phyloP scores from a whole-genome alignment of 352 stramenopile genomes.

The Globisporangium orthogonon region DNA sequence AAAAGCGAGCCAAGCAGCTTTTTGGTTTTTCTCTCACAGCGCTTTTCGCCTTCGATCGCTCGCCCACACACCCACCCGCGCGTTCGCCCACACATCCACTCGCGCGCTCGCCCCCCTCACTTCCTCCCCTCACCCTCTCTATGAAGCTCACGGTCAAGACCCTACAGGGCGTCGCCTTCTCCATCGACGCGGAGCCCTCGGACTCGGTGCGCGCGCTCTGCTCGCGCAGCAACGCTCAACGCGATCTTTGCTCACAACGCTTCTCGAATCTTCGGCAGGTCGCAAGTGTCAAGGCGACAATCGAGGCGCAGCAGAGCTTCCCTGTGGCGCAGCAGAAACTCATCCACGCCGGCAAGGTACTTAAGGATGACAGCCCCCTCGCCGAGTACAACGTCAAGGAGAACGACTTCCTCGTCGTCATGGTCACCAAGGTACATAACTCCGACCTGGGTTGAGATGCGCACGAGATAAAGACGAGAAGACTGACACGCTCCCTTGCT shows the following conservation, averaged over 20 bases:
- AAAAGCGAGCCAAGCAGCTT: background rate
- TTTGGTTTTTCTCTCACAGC: background rate
- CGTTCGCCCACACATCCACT: background rate
- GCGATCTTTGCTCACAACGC: background rate
- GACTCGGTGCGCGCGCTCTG: slow-evolving; percentile 40
- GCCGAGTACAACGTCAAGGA: slow-evolving; percentile 84
- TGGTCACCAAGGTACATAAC: slow-evolving; percentile 72
- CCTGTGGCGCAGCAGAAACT: slow-evolving; percentile 75
- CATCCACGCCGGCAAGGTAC: slow-evolving; percentile 84
- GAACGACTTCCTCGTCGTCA: slow-evolving; percentile 85
- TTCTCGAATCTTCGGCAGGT: slow-evolving; percentile 37
- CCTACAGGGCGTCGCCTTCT: slow-evolving; percentile 76
- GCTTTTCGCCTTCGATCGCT: slow-evolving; percentile 5
- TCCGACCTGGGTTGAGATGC: background rate
- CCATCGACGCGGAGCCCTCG: slow-evolving; percentile 60
- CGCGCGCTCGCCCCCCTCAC: background rate
- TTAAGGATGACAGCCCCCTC: slow-evolving; percentile 80
- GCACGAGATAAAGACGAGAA: background rate
- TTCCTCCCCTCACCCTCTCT: background rate
- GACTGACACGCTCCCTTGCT: background rate
- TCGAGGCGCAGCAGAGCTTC: slow-evolving; percentile 67
- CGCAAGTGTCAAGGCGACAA: slow-evolving; percentile 71
- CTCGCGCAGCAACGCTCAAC: background rate
- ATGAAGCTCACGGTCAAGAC: slow-evolving; percentile 90
- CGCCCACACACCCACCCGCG: background rate